phyloP scores from a whole-genome alignment of 371 early-diverging fungal genomes.

The Lichtheimia ramosa region DNA sequence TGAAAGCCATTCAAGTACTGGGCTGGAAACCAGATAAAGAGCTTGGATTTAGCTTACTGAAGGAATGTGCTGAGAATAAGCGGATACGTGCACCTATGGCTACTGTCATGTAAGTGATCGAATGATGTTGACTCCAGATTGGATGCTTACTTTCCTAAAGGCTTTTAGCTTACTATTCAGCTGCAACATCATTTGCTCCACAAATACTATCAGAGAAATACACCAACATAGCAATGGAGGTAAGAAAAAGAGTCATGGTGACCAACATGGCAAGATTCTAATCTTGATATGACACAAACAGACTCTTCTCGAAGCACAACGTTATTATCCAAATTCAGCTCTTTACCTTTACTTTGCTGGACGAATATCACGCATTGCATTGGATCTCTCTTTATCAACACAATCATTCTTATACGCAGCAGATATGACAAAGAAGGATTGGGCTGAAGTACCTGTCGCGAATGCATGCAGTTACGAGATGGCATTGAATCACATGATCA shows the following conservation, averaged over 20 bases:
- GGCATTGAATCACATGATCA: slow-evolving; percentile 56
- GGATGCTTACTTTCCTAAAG: slow-evolving; percentile 10
- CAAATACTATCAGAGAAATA: slow-evolving; percentile 33
- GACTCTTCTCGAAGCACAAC: slow-evolving; percentile 52
- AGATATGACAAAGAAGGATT: slow-evolving; percentile 39
- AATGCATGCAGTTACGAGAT: slow-evolving; percentile 58
- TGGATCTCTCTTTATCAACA: slow-evolving; percentile 51
- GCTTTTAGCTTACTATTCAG: slow-evolving; percentile 39
- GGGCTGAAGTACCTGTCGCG: slow-evolving; percentile 50
- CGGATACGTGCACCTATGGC: slow-evolving; percentile 58
- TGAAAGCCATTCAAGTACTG: slow-evolving; percentile 47
- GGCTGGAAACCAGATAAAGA: slow-evolving; percentile 61
- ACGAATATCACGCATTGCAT: slow-evolving; percentile 44
- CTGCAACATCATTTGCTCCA: slow-evolving; percentile 32
- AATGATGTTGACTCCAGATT: not conserved
- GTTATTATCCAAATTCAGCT: slow-evolving; percentile 55
- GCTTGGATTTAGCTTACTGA: slow-evolving; percentile 55
- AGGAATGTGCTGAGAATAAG: slow-evolving; percentile 47
- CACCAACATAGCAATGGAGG: slow-evolving; percentile 50
- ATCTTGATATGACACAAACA: not conserved
- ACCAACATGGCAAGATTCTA: no score
- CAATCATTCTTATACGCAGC: slow-evolving; percentile 49
- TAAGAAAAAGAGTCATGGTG: not conserved
- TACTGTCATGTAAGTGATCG: slow-evolving; percentile 42
- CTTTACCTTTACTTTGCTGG: slow-evolving; percentile 61